These are phyloP conservation scores for Candida takata DNA, from an alignment of 805 yeast genomes.

Conservation along the genomic window DNA sequence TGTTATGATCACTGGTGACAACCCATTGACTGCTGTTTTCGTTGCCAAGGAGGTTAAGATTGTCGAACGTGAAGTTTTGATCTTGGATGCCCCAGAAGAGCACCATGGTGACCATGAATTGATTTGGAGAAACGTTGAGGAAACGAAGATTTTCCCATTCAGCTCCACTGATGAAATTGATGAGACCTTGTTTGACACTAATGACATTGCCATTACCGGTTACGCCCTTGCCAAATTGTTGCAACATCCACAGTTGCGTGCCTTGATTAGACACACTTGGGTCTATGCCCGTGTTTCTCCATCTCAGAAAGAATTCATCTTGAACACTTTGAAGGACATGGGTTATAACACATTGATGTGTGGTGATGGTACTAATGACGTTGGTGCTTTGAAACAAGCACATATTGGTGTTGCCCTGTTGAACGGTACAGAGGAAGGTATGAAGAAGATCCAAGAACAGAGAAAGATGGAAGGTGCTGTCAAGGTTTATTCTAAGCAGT, in stretches of 20 bases:
- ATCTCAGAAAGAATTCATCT: conserved; percentile 84
- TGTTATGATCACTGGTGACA: conserved; percentile 98
- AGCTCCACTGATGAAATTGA: conserved; percentile 53
- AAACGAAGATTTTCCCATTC: conserved; percentile 62
- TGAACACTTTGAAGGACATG: conserved; percentile 73
- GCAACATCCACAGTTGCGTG: conserved; percentile 61
- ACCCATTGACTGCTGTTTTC: conserved; percentile 96
- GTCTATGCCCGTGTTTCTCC: conserved; percentile 98
- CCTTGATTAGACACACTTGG: conserved; percentile 86
- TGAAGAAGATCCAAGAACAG: conserved; percentile 82
- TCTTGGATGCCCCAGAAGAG: conserved; percentile 78
- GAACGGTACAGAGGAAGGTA: conserved; percentile 92
- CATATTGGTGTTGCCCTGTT: conserved; percentile 96
- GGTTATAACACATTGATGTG: conserved; percentile 97
- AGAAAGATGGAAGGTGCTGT: conserved; percentile 57
- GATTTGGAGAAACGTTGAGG: conserved; percentile 82
- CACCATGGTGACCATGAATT: conserved; percentile 54
- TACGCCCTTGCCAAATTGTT: conserved; percentile 68
- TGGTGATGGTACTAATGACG: conserved; percentile 99
- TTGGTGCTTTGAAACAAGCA: conserved; percentile 97
- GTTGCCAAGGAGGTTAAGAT: conserved; percentile 92
- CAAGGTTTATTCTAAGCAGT: conserved; percentile 77
- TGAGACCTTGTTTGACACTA: conserved; percentile 46
- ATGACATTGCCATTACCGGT: conserved; percentile 91
- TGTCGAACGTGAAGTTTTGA: conserved; percentile 74